Evolutionary conservation across 2,329 filamentous ascomycete genomes (phyloP).

Genomic region (Diplocarpon rosae): DNA sequence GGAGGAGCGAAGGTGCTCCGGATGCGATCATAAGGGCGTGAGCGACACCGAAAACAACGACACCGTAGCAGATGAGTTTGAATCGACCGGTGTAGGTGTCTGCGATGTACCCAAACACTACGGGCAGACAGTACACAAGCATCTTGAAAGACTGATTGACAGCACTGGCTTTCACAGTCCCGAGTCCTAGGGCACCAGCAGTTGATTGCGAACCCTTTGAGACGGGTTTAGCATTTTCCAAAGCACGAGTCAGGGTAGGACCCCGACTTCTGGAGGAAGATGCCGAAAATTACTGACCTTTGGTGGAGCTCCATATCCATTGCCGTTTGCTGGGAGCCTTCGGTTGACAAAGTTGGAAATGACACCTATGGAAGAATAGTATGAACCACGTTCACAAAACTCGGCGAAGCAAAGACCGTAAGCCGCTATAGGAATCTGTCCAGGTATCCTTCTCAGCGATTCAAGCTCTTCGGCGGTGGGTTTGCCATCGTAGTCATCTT

Average conservation of each 20-base stretch:
- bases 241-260: neutral
- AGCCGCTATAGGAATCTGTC: slow-evolving; percentile 52
- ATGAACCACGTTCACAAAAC: slow-evolving; percentile 66
- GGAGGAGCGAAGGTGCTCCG: slow-evolving; percentile 15
- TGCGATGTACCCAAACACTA: slow-evolving; percentile 42
- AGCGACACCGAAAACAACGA: slow-evolving; percentile 46
- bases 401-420: slow-evolving; percentile 66
- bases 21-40: slow-evolving; percentile 43
- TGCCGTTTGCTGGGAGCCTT: slow-evolving; percentile 36
- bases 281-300: too few relatives aligned
- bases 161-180: slow-evolving; percentile 41
- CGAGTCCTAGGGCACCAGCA: slow-evolving; percentile 49
- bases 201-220: slow-evolving; percentile 15
- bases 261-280: slow-evolving; percentile 1
- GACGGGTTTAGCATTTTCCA: too few relatives aligned
- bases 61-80: slow-evolving; percentile 41
- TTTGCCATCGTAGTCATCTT: slow-evolving; percentile 9
- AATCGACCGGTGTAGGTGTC: slow-evolving; percentile 57
- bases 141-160: slow-evolving; percentile 37
- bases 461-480: slow-evolving; percentile 47
- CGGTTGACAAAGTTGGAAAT: slow-evolving; percentile 55
- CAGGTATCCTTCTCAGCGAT: slow-evolving; percentile 51
- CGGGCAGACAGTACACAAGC: slow-evolving; percentile 39
- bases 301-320: slow-evolving; percentile 31
- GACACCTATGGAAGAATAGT: slow-evolving; percentile 55